Evolutionary conservation across 805 yeast species (phyloP), one percentile per base, ranked within the genome.

Genomic region (Candida nemodendra): DNA sequence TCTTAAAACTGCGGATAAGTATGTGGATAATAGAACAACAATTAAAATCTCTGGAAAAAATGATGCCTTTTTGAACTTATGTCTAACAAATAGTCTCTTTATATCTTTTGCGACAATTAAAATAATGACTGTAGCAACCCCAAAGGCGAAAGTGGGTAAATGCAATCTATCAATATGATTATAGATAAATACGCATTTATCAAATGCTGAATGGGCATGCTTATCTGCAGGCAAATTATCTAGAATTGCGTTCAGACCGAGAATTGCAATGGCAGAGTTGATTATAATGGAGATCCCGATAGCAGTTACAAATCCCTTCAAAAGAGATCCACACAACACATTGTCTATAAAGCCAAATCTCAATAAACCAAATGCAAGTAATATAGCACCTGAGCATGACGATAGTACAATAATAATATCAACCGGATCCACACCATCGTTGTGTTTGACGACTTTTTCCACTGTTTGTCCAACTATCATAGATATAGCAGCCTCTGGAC

Each of bases 401-500:
- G 95, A 74, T 15, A 91, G 69, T 11, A 82, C 75, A 12, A 82
- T 80, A 3, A 85, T 77, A 6, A 82, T 60, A 45, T 80, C 82
- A 24, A 78, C 69, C 0, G 78, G 66, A 30, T 65, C 65, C 9
- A 76, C 50, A 19, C 54, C 48, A 18, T 60, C 64, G 42, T 65
- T 64, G 48, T 66, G 78, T 16, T 65, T 69, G 17, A 71, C 50
- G 31, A 71, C 57, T n/a, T 71, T 76, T 42, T 81, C 84, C 8
- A 86, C 76, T 0, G 83, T 78, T 50, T 84, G 91, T 2, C 96
- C 96, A 18, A 84, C 79, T 11, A 89, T 79, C 50, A 90, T 67
- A 0, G 95, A 85, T 7, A 87, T 79, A 0, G 95, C 90, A 14
- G 91, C 90, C 59, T 89, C 95, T 1, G 96, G 96, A 0, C 96